Conservation (phyloP, 208 protist genomes). For the Novymonas esmeraldas region DNA sequence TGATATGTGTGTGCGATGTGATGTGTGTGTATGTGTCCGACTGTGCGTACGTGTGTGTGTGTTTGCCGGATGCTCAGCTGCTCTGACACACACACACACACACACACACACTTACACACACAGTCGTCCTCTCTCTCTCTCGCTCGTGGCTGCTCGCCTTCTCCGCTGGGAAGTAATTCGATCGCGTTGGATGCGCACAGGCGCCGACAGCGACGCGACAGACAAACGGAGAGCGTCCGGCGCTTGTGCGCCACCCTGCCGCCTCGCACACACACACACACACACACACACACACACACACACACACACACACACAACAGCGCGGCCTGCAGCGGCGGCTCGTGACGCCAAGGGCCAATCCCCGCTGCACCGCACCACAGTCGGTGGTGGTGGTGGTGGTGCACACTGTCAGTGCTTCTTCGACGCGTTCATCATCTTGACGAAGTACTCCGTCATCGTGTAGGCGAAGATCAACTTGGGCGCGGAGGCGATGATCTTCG, state of each 20-base stretch:
- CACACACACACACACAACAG: not conserved
- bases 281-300: constrained; percentile 2
- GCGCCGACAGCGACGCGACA: too few species aligned
- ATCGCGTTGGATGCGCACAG: too few species aligned
- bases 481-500: constrained; percentile 83
- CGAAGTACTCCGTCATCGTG: constrained; percentile 85
- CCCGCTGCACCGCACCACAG: not conserved
- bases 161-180: too few species aligned
- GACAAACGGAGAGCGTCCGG: too few species aligned
- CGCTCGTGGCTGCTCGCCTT: too few species aligned
- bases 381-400: not conserved
- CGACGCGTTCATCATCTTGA: constrained; percentile 58
- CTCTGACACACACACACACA: not conserved
- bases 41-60: not conserved
- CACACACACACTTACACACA: not conserved
- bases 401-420: constrained; percentile 9
- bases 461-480: constrained; percentile 90
- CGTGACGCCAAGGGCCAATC: too few species aligned
- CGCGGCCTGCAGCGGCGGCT: too few species aligned
- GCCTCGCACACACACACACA: not conserved
- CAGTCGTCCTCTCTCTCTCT: too few species aligned
- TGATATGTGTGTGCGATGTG: not conserved
- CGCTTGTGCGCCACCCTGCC: too few species aligned
- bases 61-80: not conserved
- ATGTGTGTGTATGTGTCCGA: too few species aligned